Evolutionary conservation across 1,284 basidiomycete genomes (phyloP).

Genomic region (Afroboletus lepidellus): DNA sequence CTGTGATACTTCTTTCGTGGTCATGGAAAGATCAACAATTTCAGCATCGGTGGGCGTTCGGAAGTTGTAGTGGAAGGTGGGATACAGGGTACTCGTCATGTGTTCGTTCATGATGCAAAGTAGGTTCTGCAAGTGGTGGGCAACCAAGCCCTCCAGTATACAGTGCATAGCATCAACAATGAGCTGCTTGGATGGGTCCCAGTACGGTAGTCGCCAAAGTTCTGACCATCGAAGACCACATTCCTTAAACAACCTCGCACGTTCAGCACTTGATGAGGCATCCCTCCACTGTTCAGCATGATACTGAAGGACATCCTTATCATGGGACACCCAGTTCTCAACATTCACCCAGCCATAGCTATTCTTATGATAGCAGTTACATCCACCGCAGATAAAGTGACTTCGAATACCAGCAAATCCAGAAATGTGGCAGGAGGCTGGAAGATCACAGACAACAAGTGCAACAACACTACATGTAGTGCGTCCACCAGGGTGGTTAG

Average conservation of each 20-base stretch:
- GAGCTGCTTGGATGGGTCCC: constrained; percentile 15
- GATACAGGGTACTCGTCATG: not conserved
- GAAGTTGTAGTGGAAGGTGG: not conserved
- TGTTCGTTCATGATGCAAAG: constrained; percentile 1
- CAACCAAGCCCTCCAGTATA: constrained; percentile 14
- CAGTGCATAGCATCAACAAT: constrained; percentile 23
- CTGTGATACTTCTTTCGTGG: constrained; percentile 5
- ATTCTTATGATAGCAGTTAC: constrained; percentile 14
- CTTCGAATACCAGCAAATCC: constrained; percentile 5
- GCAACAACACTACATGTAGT: not conserved
- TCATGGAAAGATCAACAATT: not conserved
- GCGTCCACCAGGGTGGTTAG: not conserved
- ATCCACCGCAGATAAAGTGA: constrained; percentile 11
- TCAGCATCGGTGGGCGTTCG: no score
- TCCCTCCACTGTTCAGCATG: constrained; percentile 15
- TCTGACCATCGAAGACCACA: constrained; percentile 13
- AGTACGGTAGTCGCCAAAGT: constrained; percentile 19
- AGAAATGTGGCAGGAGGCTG: constrained; percentile 7
- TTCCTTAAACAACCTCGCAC: constrained; percentile 9
- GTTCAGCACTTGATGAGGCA: not conserved
- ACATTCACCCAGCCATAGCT: constrained; percentile 6
- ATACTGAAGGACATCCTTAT: not conserved
- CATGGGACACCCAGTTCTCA: constrained; percentile 9
- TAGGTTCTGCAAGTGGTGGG: constrained; percentile 5
- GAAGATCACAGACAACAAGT: constrained; percentile 9